phyloP scores from a whole-genome alignment of 768 basidiomycete genomes.

The Trametopsis cervina region DNA sequence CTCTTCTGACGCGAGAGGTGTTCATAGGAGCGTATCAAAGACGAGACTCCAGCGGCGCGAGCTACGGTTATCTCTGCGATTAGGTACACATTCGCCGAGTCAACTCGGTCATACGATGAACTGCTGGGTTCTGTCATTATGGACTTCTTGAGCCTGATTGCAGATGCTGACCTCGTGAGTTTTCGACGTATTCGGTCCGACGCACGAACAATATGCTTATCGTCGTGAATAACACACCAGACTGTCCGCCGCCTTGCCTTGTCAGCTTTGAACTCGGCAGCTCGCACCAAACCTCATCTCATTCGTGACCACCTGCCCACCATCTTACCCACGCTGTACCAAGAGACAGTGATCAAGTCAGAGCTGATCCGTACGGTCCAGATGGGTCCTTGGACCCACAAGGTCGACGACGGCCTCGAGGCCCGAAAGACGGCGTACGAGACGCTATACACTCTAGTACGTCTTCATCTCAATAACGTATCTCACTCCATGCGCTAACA shows the following conservation, averaged over 20 bases:
- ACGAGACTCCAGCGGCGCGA: conserved; percentile 62
- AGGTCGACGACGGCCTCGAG: conserved; percentile 94
- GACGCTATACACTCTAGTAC: conserved; percentile 89
- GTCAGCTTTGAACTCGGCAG: conserved; percentile 89
- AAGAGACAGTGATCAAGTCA: conserved; percentile 74
- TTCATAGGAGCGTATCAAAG: conserved; percentile 55
- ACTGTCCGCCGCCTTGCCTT: conserved; percentile 86
- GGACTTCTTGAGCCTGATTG: conserved; percentile 87
- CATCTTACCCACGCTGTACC: conserved; percentile 78
- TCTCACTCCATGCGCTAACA: too few species aligned
- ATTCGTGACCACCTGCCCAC: conserved; percentile 75
- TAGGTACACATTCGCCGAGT: conserved; percentile 86
- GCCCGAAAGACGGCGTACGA: conserved; percentile 97
- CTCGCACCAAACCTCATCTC: conserved; percentile 89
- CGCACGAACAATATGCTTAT: too few species aligned
- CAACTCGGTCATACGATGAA: conserved; percentile 81
- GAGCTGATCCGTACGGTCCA: conserved; percentile 84
- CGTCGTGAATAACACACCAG: too few species aligned
- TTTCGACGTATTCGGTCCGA: too few species aligned
- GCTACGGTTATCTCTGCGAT: conserved; percentile 92
- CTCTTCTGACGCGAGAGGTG: conserved; percentile 9
- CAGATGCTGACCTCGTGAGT: conserved; percentile 80
- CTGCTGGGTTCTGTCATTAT: conserved; percentile 81
- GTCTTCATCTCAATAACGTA: conserved; percentile 20
- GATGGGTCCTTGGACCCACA: conserved; percentile 97